A percentile compares a stretch with the other conserved stretches of the same genome.
These are phyloP conservation scores for Pythium myriotylum DNA, from an alignment of 352 stramenopile genomes.

Conservation along the genomic window DNA sequence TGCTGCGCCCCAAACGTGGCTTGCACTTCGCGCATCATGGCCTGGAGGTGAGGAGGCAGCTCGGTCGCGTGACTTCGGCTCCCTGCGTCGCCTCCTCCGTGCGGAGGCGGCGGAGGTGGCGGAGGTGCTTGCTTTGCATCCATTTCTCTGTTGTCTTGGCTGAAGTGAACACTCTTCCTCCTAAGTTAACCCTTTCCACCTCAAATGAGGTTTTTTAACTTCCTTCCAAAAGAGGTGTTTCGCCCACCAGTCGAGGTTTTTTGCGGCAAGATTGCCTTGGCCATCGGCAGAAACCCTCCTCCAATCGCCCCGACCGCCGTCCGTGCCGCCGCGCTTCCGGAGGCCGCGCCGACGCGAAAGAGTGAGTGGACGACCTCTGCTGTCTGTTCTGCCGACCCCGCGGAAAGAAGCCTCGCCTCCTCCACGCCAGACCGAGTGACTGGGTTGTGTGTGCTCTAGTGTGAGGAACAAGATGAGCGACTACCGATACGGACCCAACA, in stretches of 20 bases:
- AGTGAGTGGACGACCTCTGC: conserved; percentile 24
- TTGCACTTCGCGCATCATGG: conserved; percentile 59
- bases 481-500: conserved; percentile 17
- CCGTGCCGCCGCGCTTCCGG: neutral
- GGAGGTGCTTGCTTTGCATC: conserved; percentile 12
- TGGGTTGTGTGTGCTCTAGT: conserved; percentile 29
- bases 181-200: conserved; percentile 11
- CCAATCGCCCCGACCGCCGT: conserved; percentile 12
- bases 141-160: neutral
- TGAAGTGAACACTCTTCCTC: neutral
- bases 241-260: conserved; percentile 10
- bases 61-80: neutral
- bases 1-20: conserved; percentile 4
- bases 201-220: conserved; percentile 9
- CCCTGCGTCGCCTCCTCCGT: conserved; percentile 3
- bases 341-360: conserved; percentile 7
- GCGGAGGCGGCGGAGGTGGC: conserved; percentile 24
- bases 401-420: neutral
- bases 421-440: conserved; percentile 23
- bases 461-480: conserved; percentile 9
- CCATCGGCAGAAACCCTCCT: conserved; percentile 14
- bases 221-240: too few relatives aligned
- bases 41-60: conserved; percentile 52
- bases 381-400: conserved; percentile 21
- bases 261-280: conserved; percentile 17